phyloP scores from a whole-genome alignment of 2,329 filamentous ascomycete genomes.

The Fusarium multiceps region DNA sequence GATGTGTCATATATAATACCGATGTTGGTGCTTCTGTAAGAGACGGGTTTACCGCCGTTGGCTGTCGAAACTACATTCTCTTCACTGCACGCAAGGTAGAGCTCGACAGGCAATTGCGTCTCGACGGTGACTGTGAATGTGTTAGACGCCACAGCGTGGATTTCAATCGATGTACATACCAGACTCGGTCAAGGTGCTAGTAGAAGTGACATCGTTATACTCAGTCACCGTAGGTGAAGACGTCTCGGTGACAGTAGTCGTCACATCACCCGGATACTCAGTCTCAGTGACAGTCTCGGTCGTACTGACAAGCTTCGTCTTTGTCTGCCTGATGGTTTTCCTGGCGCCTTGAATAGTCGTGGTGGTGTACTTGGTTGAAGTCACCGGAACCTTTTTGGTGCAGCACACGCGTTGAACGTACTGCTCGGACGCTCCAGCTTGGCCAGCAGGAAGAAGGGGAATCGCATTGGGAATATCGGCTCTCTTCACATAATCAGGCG shows the following conservation, averaged over 20 bases:
- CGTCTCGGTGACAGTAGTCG: background rate
- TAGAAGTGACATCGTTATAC: background rate
- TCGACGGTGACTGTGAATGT: background rate
- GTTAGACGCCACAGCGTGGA: no score
- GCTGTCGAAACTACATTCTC: accelerated
- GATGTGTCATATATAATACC: no score
- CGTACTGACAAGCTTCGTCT: background rate
- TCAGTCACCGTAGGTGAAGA: background rate
- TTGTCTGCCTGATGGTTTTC: background rate
- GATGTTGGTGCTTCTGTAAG: accelerated
- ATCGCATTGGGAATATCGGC: background rate
- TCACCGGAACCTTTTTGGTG: background rate
- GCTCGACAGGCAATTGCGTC: background rate
- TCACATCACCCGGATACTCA: background rate
- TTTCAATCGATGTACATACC: background rate
- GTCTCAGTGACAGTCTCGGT: background rate
- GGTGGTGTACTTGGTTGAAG: background rate
- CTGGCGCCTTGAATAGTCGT: background rate
- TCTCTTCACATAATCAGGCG: background rate
- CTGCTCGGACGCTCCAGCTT: background rate
- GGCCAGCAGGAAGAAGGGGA: background rate
- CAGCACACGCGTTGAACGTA: background rate
- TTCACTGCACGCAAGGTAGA: background rate
- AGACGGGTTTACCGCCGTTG: background rate
- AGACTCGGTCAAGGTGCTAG: background rate